Percentiles rank a stretch among this genome's conserved stretches.
phyloP scores from a whole-genome alignment of 23 red algal genomes.

The Cyanidium caldarium region DNA sequence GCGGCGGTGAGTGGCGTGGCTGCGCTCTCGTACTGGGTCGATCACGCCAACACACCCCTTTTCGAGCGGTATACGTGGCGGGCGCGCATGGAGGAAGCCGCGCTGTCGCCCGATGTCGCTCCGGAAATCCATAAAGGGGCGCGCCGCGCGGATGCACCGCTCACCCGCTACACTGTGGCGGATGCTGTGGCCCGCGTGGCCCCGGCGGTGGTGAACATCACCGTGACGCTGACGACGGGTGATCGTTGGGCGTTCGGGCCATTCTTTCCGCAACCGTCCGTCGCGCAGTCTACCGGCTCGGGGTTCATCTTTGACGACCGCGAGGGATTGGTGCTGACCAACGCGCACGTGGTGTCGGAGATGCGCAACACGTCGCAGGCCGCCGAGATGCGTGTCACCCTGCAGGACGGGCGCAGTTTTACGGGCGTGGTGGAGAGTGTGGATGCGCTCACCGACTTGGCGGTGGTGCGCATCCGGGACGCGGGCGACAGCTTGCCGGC shows the following conservation, averaged over 20 bases:
- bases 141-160: not conserved
- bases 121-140: too few species aligned
- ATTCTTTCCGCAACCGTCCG: conserved; percentile 5
- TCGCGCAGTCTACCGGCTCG: conserved; percentile 44
- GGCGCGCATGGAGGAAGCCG: too few species aligned
- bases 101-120: too few species aligned
- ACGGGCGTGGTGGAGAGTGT: conserved; percentile 12
- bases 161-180: conserved; percentile 52
- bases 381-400: conserved; percentile 19
- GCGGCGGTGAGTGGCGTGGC: too few species aligned
- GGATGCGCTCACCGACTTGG: conserved; percentile 21
- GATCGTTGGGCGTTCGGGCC: conserved; percentile 19
- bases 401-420: conserved; percentile 32
- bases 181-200: conserved; percentile 68
- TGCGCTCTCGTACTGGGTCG: too few species aligned
- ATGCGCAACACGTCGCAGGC: conserved; percentile 3
- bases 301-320: conserved; percentile 62
- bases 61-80: too few species aligned
- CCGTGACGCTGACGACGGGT: conserved; percentile 17
- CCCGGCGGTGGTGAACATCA: conserved; percentile 68
- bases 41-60: too few species aligned
- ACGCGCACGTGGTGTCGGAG: conserved; percentile 52
- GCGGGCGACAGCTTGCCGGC: conserved; percentile 17
- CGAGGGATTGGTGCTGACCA: conserved; percentile 69
- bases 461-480: conserved; percentile 13